These are phyloP conservation scores for Microthyrium microscopicum DNA, from an alignment of 2,329 filamentous ascomycete genomes.

Conservation along the genomic window DNA sequence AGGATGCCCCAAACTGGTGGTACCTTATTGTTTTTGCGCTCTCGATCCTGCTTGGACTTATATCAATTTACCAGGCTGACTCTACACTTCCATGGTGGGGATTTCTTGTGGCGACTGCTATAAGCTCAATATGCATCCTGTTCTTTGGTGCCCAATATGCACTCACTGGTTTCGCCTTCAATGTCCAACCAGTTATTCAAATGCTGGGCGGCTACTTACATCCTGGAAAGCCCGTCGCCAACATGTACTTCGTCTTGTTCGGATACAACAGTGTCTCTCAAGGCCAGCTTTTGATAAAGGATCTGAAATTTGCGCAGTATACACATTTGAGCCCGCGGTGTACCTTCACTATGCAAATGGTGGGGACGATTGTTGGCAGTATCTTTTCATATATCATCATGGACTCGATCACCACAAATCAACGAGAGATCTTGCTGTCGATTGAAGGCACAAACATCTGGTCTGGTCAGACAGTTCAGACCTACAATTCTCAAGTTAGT, in stretches of 20 bases:
- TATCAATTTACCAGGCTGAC: conserved; percentile 13
- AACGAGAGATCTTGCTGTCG: conserved; percentile 23
- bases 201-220: conserved; percentile 10
- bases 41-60: conserved; percentile 13
- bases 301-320: conserved; percentile 25
- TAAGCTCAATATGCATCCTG: conserved; percentile 12
- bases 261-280: conserved; percentile 20
- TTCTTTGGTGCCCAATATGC: conserved; percentile 15
- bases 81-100: conserved; percentile 19
- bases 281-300: conserved; percentile 9
- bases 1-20: conserved; percentile 18
- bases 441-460: conserved; percentile 27
- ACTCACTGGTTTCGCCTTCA: conserved; percentile 11
- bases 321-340: conserved; percentile 23
- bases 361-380: conserved; percentile 21
- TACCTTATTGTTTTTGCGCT: conserved; percentile 13
- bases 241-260: conserved; percentile 28
- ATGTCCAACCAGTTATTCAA: conserved; percentile 12
- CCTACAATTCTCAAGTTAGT: conserved; percentile 20
- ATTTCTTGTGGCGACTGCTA: conserved; percentile 13
- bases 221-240: conserved; percentile 20
- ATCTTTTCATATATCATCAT: conserved; percentile 29
- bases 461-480: conserved; percentile 29
- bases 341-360: conserved; percentile 27
- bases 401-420: conserved; percentile 25